Percentiles rank a stretch among this genome's conserved stretches.
These are phyloP conservation scores for Plasmopara viticola DNA, from an alignment of 352 stramenopile genomes.

Conservation along the genomic window DNA sequence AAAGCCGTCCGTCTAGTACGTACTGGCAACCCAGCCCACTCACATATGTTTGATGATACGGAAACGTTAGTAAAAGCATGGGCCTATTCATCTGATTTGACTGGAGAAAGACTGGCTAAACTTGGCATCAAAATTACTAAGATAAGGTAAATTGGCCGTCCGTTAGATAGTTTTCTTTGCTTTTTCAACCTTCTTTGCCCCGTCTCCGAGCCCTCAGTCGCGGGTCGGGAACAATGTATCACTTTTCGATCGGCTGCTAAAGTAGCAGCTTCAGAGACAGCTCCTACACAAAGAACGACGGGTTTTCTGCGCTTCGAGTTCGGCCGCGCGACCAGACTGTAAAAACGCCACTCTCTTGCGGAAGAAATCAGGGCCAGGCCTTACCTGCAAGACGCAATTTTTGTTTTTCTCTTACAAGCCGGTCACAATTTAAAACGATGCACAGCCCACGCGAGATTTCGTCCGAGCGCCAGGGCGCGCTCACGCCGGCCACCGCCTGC, in stretches of 20 bases:
- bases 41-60: conserved; percentile 2
- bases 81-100: conserved; percentile 2
- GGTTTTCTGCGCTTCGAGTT: conserved; percentile 15
- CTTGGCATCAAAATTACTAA: conserved; percentile 4
- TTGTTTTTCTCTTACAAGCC: neutral
- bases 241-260: conserved; percentile 20
- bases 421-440: conserved; percentile 15
- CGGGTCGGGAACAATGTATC: conserved; percentile 4
- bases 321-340: conserved; percentile 22
- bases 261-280: conserved; percentile 5
- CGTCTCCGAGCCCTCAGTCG: conserved; percentile 19
- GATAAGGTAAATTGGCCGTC: conserved; percentile 7
- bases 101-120: conserved; percentile 3
- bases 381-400: neutral
- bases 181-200: conserved; percentile 24
- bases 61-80: neutral
- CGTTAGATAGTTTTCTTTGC: conserved; percentile 29
- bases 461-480: conserved; percentile 51
- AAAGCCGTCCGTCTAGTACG: neutral
- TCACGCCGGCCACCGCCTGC: conserved; percentile 57
- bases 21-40: neutral
- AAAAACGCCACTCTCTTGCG: conserved; percentile 11
- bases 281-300: conserved; percentile 10
- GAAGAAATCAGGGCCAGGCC: conserved; percentile 16
- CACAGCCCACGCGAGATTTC: conserved; percentile 64